Evolutionary conservation across 208 protist genomes (phyloP), one percentile per base, ranked within the genome.

Genomic region (Porcisia deanei): DNA sequence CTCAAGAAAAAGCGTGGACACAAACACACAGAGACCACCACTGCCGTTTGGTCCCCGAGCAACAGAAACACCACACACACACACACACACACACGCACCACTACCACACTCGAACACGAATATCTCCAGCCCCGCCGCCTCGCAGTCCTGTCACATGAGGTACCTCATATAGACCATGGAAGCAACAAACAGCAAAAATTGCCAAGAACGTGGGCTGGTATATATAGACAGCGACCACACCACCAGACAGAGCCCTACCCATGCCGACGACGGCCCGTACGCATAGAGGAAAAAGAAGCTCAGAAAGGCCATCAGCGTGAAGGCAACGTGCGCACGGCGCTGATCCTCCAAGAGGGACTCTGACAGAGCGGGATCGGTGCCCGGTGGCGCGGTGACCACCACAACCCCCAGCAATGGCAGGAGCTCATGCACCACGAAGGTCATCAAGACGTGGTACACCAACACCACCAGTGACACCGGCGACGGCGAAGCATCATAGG

Each of bases 221-320:
- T 79, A 85, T 6, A 92, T 52, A 34, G 81, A 78, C 14, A 80
- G 49, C 0, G 61, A 69, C 86, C 88, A 92, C 7, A 90, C 41
- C 45, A 43, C 39, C 10, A 79, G 6, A n/a, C 61, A 79, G 70
- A 79, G 49, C 4, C 16, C 66, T 12, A 52, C 22, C 80, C 80
- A 84, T 54, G 64, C 20, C 59, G 57, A 49, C 57, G 64, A 43
- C 20, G 54, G 80, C n/a, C 34, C 43, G 37, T 72, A 76, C 10
- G 73, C 70, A 61, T 76, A 70, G 39, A 65, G 59, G 37, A 68
- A 45, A 30, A 74, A 60, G 34, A 82, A 63, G 20, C 73, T 64
- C 54, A 82, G 1, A 22, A 92, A 91, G 22, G 82, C 61, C 59
- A 85, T 83, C 39, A 81, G 60, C 1, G 86, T 78, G 55, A 89